Evolutionary conservation across 2,329 filamentous ascomycete species (phyloP), one percentile per base, ranked within the genome.

Genomic region (Fragosphaeria purpurea): DNA sequence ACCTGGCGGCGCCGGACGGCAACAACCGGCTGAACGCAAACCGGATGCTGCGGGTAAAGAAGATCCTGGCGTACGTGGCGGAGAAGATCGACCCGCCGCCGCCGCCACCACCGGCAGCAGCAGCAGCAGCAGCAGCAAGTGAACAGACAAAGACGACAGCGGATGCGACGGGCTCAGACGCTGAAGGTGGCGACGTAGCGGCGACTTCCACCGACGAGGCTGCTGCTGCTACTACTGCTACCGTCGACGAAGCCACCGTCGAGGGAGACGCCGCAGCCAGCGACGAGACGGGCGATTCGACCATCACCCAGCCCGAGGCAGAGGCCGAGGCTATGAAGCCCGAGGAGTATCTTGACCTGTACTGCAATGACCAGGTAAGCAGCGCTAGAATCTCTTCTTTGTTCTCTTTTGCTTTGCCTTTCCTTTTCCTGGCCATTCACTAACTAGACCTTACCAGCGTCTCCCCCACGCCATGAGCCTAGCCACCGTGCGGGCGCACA

Each of bases 11-110:
- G 31, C 68, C 80, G 4, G 89, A 95, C 62, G 85, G 84, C 48
- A 95, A 91, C 65, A 91, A 90, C 57, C 83, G 93, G 31, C 75
- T 98, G 47, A 98, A 97, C 64, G 93, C 93, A 9, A 98, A 97
- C 63, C 81, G 91, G 50, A 97, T 98, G 93, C 75, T 98, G 47
- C 80, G 93, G 44, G 88, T 94, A 4, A 91, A 88, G 70, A 98
- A 98, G 73, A 93, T 98, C 30, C 70, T 97, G 52, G 81, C 83
- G 0, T 98, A 98, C 61, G 81, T 98, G 13, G 88, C 89, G 1
- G 93, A 98, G 67, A 79, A 90, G 50, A 91, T 98, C 52, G 91
- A 97, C 33, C 37, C 35, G 11, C 38, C 45, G 10, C 44, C 38
- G 39, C 37, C 40, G 11, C 38, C 45, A 7, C 44, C 38, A 7